phyloP scores from a whole-genome alignment of 768 basidiomycete species.

The Lactarius trivialis region DNA sequence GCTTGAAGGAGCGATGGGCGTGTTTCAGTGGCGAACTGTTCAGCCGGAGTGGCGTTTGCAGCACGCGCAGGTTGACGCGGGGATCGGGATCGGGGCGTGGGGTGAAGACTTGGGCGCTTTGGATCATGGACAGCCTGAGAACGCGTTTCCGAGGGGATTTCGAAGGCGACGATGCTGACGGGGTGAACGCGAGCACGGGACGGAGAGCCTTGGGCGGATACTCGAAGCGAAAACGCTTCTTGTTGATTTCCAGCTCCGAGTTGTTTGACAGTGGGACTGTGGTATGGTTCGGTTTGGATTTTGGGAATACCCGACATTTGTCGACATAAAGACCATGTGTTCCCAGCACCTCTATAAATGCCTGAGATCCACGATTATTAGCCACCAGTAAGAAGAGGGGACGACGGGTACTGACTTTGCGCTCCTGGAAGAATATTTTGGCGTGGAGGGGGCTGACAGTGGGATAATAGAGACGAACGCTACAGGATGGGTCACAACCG shows the following conservation, averaged over 20 bases:
- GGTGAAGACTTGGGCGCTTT: conserved; percentile 65
- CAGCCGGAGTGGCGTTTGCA: conserved; percentile 47
- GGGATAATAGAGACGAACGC: conserved; percentile 64
- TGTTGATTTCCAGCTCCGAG: conserved; percentile 60
- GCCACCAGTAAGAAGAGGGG: background rate
- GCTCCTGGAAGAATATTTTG: conserved; percentile 58
- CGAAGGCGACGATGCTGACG: conserved; percentile 2
- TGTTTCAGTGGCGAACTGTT: conserved; percentile 24
- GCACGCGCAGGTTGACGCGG: conserved; percentile 53
- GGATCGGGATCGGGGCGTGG: conserved; percentile 56
- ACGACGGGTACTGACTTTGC: conserved; percentile 39
- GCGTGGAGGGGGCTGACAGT: conserved; percentile 59
- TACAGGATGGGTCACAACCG: conserved; percentile 57
- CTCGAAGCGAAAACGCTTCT: conserved; percentile 62
- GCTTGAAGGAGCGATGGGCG: conserved; percentile 8
- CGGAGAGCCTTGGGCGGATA: conserved; percentile 73
- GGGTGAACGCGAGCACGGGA: conserved; percentile 38
- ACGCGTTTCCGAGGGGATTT: conserved; percentile 33
- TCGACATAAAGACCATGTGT: conserved; percentile 52
- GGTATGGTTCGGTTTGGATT: conserved; percentile 29
- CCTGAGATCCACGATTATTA: conserved; percentile 34
- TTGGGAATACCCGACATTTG: conserved; percentile 54
- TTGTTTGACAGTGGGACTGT: conserved; percentile 62
- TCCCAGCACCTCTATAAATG: conserved; percentile 61
- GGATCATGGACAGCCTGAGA: conserved; percentile 69